These are phyloP conservation scores for Capsicum baccatum DNA, from an alignment of 257 asterid species.

Conservation along the genomic window DNA sequence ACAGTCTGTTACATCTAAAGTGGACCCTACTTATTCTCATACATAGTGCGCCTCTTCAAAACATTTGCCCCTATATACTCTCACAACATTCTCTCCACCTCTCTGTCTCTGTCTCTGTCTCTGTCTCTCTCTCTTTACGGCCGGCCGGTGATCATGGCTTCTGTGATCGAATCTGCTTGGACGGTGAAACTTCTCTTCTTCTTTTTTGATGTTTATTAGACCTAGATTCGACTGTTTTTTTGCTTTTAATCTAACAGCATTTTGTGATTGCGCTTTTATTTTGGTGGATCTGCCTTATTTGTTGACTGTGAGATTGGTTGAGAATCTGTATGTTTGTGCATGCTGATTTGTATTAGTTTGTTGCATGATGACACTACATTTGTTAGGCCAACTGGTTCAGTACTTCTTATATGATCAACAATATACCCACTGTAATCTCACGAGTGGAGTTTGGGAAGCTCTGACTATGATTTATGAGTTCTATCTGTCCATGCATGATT, in stretches of 20 bases:
- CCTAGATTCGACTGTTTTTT: background rate
- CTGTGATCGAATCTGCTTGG: constrained; percentile 56
- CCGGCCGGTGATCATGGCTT: constrained; percentile 36
- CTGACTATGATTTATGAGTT: background rate
- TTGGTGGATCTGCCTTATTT: constrained; percentile 16
- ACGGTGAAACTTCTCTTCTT: constrained; percentile 39
- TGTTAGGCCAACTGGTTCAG: background rate
- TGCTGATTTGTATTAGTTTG: background rate
- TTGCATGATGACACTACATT: background rate
- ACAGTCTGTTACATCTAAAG: constrained; percentile 45
- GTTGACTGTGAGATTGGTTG: background rate
- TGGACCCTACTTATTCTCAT: constrained; percentile 30
- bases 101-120: constrained; percentile 5
- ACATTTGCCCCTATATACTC: constrained; percentile 2
- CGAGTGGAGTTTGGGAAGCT: background rate
- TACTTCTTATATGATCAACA: background rate
- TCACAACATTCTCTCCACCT: background rate
- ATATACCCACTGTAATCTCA: too few relatives aligned
- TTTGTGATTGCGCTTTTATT: background rate
- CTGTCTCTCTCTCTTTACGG: background rate
- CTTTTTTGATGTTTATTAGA: background rate
- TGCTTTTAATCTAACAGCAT: background rate
- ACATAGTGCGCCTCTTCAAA: background rate
- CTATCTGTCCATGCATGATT: constrained; percentile 13
- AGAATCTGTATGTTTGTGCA: constrained; percentile 3